These are phyloP conservation scores for Epichloe glyceriae DNA, from an alignment of 2,329 filamentous ascomycete species.

Conservation along the genomic window DNA sequence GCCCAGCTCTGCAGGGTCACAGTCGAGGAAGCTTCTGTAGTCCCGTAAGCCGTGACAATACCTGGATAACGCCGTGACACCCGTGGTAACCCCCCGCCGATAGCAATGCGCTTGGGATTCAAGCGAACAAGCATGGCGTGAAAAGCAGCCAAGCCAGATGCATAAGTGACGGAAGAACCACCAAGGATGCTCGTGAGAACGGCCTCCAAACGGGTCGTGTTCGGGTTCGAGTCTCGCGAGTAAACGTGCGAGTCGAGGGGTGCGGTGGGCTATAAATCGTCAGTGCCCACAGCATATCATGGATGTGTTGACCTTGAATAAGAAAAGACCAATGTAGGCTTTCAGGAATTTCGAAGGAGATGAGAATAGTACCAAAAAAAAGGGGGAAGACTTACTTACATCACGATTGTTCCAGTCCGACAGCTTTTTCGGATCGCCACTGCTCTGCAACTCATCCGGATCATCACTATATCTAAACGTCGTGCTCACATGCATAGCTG, in stretches of 20 bases:
- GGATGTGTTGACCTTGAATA: too few relatives aligned
- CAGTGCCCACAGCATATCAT: not conserved
- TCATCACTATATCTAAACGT: conserved; percentile 73
- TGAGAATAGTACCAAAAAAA: not conserved
- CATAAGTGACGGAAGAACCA: conserved; percentile 62
- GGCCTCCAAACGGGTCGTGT: conserved; percentile 72
- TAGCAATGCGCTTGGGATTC: conserved; percentile 71
- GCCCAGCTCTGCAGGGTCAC: conserved; percentile 50
- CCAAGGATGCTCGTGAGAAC: conserved; percentile 63
- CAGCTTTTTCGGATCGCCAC: conserved; percentile 28
- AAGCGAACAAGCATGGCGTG: conserved; percentile 76
- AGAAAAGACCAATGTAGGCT: too few relatives aligned
- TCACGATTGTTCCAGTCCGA: conserved; percentile 36
- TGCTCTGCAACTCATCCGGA: conserved; percentile 45
- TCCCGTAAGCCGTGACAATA: conserved; percentile 64
- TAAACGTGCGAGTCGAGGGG: conserved; percentile 61
- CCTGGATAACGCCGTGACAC: conserved; percentile 68
- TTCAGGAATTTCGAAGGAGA: too few relatives aligned
- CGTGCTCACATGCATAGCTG: conserved; percentile 80
- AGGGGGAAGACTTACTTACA: conserved; percentile 28
- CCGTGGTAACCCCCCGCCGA: conserved; percentile 82
- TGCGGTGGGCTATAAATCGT: conserved; percentile 23
- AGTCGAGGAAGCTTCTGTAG: conserved; percentile 63
- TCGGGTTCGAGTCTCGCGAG: conserved; percentile 68
- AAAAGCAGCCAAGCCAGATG: conserved; percentile 76